Base-by-base conservation (phyloP, 257 asterid species). In the Solanum virginianum region DNA sequence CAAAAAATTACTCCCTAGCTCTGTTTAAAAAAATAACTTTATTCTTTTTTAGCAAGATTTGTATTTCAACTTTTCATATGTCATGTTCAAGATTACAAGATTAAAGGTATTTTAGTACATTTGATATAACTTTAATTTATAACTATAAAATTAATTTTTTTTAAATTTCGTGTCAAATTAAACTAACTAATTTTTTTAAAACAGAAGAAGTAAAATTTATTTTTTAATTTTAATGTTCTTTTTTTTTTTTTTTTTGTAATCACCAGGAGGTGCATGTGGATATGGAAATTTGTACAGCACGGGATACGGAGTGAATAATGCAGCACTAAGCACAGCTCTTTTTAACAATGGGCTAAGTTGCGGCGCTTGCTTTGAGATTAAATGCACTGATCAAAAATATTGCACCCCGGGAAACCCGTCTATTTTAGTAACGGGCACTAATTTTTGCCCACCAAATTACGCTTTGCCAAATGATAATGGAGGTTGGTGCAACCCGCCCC, bases 251-350 rank as follows among this genome's bases (percentile, higher is more conserved):
- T 65, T 4, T 12, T 10, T 0, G n/a, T 18, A 47, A 17, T 18
- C 43, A 7, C 5, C 87, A 94, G 98, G 98, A 20, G 97, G 98
- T 29, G 98, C 97, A 8, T 94, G 98, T 45, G 98, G 98, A 17
- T 94, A 94, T 81, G 97, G 97, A 1, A 89, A 94, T 88, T 84
- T 93, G 86, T 91, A 91, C 85, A 94, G 97, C 89, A 91, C 89
- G 65, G 98, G 98, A 8, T 93, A 94, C 65, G 98, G 96, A 49
- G 95, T 90, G 29, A 91, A 91, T 85, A 94, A 89, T 18, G 97
- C 92, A 41, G 98, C 98, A 39, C 84, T 94, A 41, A 94, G 98
- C 90, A 94, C 96, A 12, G 98, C 94, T 5, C 91, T 94, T 11
- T 94, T 94, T 91, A 91, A 93, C 90, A 89, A 83, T 10, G 98